phyloP scores from a whole-genome alignment of 305 asterid species.

The Solanum hybrid region DNA sequence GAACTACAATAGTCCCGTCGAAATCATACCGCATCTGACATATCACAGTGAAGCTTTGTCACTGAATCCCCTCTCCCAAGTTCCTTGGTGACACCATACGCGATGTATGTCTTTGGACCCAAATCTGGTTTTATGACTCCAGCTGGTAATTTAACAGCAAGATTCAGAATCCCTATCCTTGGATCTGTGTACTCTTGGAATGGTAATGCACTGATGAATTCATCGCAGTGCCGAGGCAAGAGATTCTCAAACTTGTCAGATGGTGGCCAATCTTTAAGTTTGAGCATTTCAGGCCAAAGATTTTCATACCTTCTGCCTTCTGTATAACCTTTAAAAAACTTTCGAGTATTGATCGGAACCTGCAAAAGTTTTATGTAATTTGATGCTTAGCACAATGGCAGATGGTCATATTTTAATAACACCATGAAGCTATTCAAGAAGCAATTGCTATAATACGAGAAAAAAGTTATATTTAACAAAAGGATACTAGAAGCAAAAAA shows the following conservation, averaged over 20 bases:
- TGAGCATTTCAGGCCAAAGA: conserved; percentile 97
- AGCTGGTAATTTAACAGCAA: conserved; percentile 71
- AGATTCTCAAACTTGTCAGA: conserved; percentile 78
- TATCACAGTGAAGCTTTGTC: conserved; percentile 87
- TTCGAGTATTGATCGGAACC: conserved; percentile 65
- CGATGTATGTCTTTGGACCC: conserved; percentile 95
- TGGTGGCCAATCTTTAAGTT: conserved; percentile 97
- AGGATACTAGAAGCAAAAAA: neutral
- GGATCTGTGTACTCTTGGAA: conserved; percentile 89
- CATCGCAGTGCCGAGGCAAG: conserved; percentile 89
- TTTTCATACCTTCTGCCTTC: conserved; percentile 65
- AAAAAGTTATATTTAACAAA: neutral
- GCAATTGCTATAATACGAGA: neutral
- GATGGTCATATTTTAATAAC: neutral
- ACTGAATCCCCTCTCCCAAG: conserved; percentile 97
- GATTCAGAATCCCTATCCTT: conserved; percentile 74
- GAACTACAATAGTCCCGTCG: neutral
- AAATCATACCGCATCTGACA: conserved; percentile 87
- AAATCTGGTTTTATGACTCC: conserved; percentile 68
- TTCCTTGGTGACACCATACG: conserved; percentile 62
- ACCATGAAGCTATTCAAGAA: neutral
- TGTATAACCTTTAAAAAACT: conserved; percentile 71
- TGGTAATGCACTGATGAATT: conserved; percentile 76
- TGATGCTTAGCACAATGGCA: neutral
- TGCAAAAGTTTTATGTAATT: conserved; percentile 14